These are phyloP conservation scores for Euphrasia confusa DNA, from an alignment of 257 asterid genomes.

Conservation along the genomic window DNA sequence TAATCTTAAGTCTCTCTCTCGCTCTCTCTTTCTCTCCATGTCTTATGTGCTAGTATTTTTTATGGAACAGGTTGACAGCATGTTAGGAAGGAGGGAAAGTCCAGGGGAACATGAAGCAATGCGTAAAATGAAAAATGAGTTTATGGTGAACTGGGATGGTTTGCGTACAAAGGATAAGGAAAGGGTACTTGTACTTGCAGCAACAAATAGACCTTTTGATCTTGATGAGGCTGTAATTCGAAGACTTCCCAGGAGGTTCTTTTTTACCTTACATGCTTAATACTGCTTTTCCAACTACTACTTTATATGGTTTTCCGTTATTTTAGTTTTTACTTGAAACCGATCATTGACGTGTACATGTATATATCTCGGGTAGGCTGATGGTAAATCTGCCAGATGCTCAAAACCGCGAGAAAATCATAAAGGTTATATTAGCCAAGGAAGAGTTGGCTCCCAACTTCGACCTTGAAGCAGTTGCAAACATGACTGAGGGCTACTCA, in stretches of 20 bases:
- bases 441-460: constrained; percentile 79
- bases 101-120: constrained; percentile 94
- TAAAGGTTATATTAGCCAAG: constrained; percentile 73
- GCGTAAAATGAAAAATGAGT: constrained; percentile 98
- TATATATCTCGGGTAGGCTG: constrained; percentile 39
- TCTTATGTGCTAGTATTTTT: background rate
- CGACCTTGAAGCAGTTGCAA: constrained; percentile 75
- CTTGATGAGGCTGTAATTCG: constrained; percentile 94
- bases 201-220: constrained; percentile 95
- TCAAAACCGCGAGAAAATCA: constrained; percentile 80
- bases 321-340: too few relatives aligned
- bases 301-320: too few relatives aligned
- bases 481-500: constrained; percentile 86
- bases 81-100: constrained; percentile 91
- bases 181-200: constrained; percentile 90
- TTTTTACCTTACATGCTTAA: background rate
- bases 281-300: constrained; percentile 13
- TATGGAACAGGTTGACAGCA: constrained; percentile 70
- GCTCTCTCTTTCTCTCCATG: constrained; percentile 15
- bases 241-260: constrained; percentile 83
- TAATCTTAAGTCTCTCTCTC: background rate
- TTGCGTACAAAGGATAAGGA: constrained; percentile 87
- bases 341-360: background rate
- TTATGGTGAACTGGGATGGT: constrained; percentile 98
- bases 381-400: constrained; percentile 96